Percentiles rank a stretch among this genome's conserved stretches.
Evolutionary conservation across 441 rosid genomes (phyloP).

Genomic region (Jatropha multifida): DNA sequence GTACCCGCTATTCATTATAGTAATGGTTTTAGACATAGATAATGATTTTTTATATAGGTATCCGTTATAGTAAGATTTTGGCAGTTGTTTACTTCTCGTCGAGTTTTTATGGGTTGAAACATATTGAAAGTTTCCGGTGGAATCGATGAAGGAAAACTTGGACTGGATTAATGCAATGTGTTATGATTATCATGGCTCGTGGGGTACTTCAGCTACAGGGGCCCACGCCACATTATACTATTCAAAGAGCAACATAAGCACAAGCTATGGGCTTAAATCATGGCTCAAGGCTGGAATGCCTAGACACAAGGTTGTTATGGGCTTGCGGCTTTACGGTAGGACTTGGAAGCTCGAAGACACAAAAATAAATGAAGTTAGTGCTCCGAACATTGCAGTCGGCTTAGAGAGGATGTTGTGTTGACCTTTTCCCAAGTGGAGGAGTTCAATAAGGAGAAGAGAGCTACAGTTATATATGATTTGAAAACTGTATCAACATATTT

Average conservation of each 20-base stretch:
- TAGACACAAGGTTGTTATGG: slow-evolving; percentile 42
- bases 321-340: slow-evolving; percentile 50
- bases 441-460: slow-evolving; percentile 35
- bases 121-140: slow-evolving; percentile 34
- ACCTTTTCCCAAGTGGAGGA: slow-evolving; percentile 24
- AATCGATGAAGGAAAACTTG: slow-evolving; percentile 30
- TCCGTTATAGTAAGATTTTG: too few relatives aligned
- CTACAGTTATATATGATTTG: slow-evolving; percentile 39
- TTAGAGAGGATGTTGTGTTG: slow-evolving; percentile 30
- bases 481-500: slow-evolving; percentile 48
- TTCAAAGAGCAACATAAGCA: slow-evolving; percentile 46
- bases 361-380: slow-evolving; percentile 33
- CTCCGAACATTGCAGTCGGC: slow-evolving; percentile 36
- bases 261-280: slow-evolving; percentile 50
- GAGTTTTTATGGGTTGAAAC: slow-evolving; percentile 28
- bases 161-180: slow-evolving; percentile 55
- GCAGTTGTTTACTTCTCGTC: slow-evolving; percentile 54
- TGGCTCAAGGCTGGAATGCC: slow-evolving; percentile 45
- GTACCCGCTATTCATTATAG: too few relatives aligned
- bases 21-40: too few relatives aligned
- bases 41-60: too few relatives aligned
- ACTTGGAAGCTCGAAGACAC: slow-evolving; percentile 58
- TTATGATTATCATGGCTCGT: slow-evolving; percentile 49
- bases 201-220: slow-evolving; percentile 43
- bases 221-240: slow-evolving; percentile 51